Evolutionary conservation across 208 protist species (phyloP).

Genomic region (Wallacemonas sp.): DNA sequence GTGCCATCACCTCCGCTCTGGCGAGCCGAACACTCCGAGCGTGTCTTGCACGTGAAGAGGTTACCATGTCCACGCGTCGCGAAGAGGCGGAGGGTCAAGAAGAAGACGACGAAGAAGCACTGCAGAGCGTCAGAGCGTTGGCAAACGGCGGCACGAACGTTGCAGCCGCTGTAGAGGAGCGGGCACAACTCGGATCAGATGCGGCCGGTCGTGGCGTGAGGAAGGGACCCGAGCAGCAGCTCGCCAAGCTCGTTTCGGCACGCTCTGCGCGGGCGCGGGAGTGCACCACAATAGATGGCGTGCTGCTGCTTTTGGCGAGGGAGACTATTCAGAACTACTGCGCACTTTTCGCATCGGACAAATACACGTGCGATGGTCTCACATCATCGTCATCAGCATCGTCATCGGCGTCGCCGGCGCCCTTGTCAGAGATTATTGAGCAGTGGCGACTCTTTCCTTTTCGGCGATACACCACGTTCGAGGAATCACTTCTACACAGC

Average conservation of each 20-base stretch:
- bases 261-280: too few species aligned
- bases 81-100: neutral
- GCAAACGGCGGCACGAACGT: too few species aligned
- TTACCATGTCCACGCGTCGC: neutral
- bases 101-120: neutral
- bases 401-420: neutral
- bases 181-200: too few species aligned
- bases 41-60: neutral
- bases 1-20: constrained; percentile 11
- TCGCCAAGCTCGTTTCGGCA: too few species aligned
- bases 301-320: neutral
- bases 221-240: too few species aligned
- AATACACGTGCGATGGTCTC: neutral
- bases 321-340: neutral
- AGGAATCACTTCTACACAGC: neutral
- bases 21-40: constrained; percentile 15
- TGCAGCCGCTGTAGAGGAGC: too few species aligned
- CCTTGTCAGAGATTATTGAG: neutral
- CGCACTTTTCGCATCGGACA: neutral
- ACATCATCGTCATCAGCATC: neutral
- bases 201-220: too few species aligned
- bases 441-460: neutral
- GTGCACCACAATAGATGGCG: neutral
- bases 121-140: too few species aligned
- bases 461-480: constrained; percentile 1